These are phyloP conservation scores for Epithele typhae DNA, from an alignment of 768 basidiomycete species.

Conservation along the genomic window DNA sequence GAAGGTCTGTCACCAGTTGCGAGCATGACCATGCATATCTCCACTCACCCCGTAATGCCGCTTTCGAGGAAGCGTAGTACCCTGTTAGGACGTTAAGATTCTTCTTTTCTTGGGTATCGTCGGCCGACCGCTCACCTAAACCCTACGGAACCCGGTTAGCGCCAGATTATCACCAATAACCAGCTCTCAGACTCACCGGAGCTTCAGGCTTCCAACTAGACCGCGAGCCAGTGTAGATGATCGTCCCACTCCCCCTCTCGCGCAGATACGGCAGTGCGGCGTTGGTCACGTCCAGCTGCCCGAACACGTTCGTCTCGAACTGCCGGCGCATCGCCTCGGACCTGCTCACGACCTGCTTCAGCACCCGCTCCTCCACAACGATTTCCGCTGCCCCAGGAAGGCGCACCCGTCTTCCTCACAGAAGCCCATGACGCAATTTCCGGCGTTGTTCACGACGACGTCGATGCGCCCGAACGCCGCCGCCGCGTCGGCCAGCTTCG, in stretches of 20 bases:
- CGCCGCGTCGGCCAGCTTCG: slow-evolving; percentile 18
- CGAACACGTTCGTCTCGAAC: slow-evolving; percentile 13
- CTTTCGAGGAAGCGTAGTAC: slow-evolving; percentile 20
- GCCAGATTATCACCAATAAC: too few relatives aligned
- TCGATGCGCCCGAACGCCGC: slow-evolving; percentile 17
- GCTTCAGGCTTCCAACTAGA: not conserved
- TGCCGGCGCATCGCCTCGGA: not conserved
- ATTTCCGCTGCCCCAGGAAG: too few relatives aligned
- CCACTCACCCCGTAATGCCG: slow-evolving; percentile 23
- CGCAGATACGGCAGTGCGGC: slow-evolving; percentile 21
- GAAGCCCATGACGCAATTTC: not conserved
- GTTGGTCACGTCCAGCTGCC: slow-evolving; percentile 15
- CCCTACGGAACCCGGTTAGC: too few relatives aligned
- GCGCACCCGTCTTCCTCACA: too few relatives aligned
- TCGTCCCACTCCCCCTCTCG: slow-evolving; percentile 12
- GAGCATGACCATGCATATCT: too few relatives aligned
- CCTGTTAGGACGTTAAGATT: too few relatives aligned
- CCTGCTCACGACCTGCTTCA: too few relatives aligned
- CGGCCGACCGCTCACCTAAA: too few relatives aligned
- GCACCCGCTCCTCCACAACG: too few relatives aligned
- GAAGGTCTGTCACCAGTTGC: too few relatives aligned
- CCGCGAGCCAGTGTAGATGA: slow-evolving; percentile 2
- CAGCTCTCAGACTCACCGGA: too few relatives aligned
- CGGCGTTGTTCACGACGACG: slow-evolving; percentile 17
- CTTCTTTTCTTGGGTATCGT: too few relatives aligned